Evolutionary conservation across 176 grass and related monocot genomes (phyloP), one percentile per base, ranked within the genome.

Genomic region (Juncus inflexus): DNA sequence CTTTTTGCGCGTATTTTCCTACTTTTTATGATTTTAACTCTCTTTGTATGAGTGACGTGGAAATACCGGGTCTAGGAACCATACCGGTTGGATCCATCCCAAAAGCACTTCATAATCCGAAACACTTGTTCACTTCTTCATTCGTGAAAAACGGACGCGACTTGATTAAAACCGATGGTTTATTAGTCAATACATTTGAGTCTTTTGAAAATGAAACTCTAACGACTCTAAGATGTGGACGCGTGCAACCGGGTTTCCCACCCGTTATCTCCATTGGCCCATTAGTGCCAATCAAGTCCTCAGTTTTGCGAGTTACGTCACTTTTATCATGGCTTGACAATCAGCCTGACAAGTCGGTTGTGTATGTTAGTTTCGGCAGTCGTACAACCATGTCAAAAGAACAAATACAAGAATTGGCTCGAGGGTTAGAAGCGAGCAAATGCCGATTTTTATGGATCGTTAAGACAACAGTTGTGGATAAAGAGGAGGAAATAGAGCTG

Each of bases 361-460:
- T 86, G 19, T 90, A 86, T 15, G 67, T 90, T 0, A 66, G 77
- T 61, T 92, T 92, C 53, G 89, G 89, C 7, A 92, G 65, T 78
- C 84, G 81, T 0, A 64, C 15, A 37, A 60, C 64, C 0, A 80
- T 74, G 50, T 66, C 54, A 15, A 55, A 0, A 0, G 81, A 81
- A 0, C 84, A 88, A 62, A 38, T 77, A 12, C 57, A 64, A 12
- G 81, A 85, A 79, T 57, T 94, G 19, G 84, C 53, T 2, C 41
- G 40, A 1, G 89, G 89, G 19, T 53, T 83, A 13, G 81, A 94
- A 56, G 64, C 49, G 0, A 88, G 89, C 16, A 72, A 81, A 35
- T 68, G 8, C 52, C 77, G 62, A 14, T 94, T 94, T 63, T 64
- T 94, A 3, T 94, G 89, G 89, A 72, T 94, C 9, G 55, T 88